A percentile compares a stretch with the other conserved stretches of the same genome.
Conservation (phyloP, 192 early-diverging fungal genomes). For the Geranomyces variabilis region DNA sequence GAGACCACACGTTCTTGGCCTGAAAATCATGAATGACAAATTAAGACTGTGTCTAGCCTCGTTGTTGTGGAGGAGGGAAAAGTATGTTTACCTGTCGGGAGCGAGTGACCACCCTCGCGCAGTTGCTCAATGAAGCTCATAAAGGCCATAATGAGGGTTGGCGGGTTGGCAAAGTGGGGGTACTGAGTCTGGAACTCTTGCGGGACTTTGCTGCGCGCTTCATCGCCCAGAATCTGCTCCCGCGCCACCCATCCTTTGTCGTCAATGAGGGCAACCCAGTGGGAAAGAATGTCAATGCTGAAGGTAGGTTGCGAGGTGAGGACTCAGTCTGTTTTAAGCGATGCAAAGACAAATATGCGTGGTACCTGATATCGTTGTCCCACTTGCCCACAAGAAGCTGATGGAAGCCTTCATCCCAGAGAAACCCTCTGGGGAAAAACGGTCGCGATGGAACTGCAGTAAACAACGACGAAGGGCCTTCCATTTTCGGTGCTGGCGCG, state of each 20-base stretch:
- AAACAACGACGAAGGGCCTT: conserved; percentile 73
- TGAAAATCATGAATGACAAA: too few relatives aligned
- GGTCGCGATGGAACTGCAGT: conserved; percentile 83
- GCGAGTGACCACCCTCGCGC: not conserved
- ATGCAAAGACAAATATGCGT: too few relatives aligned
- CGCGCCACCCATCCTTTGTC: conserved; percentile 87
- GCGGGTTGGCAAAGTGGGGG: conserved; percentile 91
- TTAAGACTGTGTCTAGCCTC: not conserved
- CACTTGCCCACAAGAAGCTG: conserved; percentile 80
- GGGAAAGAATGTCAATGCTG: conserved; percentile 77
- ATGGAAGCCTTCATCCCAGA: conserved; percentile 97
- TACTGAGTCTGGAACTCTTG: conserved; percentile 91
- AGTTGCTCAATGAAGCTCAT: conserved; percentile 66
- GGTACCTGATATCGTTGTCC: conserved; percentile 80
- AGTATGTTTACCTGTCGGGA: too few relatives aligned
- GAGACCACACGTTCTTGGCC: not conserved
- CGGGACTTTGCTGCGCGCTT: conserved; percentile 87
- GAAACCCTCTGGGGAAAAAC: conserved; percentile 95
- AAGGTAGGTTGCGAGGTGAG: not conserved
- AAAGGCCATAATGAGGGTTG: conserved; percentile 77
- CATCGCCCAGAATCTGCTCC: conserved; percentile 92
- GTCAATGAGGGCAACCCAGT: conserved; percentile 81
- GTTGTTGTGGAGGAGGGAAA: not conserved
- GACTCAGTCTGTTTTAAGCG: not conserved
- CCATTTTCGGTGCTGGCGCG: conserved; percentile 56